These are phyloP conservation scores for Solanum habrochaites DNA, from an alignment of 257 asterid genomes.

Conservation along the genomic window DNA sequence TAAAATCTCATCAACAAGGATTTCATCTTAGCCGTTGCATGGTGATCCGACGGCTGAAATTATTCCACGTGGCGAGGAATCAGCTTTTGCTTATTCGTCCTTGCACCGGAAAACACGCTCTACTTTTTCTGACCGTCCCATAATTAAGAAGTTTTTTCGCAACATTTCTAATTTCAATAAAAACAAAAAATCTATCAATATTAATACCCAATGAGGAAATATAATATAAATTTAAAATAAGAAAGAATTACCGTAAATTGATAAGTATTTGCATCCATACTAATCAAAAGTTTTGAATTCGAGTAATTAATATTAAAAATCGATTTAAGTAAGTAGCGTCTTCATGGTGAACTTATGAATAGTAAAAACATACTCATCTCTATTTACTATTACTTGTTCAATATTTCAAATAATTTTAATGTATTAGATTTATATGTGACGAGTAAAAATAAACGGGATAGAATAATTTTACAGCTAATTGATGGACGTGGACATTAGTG, in stretches of 20 bases:
- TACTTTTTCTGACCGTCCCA: slow-evolving; percentile 11
- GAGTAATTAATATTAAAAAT: background rate
- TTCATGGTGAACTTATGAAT: accelerated
- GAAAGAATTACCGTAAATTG: background rate
- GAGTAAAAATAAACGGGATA: background rate
- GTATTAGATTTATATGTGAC: accelerated
- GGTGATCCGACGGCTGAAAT: background rate
- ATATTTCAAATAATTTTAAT: no score
- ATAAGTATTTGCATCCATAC: accelerated
- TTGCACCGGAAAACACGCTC: slow-evolving; percentile 85
- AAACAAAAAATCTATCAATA: slow-evolving; percentile 15
- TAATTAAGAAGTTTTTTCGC: background rate
- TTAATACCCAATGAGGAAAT: slow-evolving; percentile 45
- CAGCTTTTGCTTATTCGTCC: slow-evolving; percentile 61
- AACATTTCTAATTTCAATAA: slow-evolving; percentile 1
- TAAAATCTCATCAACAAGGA: slow-evolving; percentile 16
- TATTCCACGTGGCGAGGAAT: slow-evolving; percentile 31
- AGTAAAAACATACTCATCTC: background rate
- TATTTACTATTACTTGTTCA: accelerated
- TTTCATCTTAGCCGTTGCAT: slow-evolving; percentile 33
- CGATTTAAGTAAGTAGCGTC: background rate
- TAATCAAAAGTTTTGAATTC: background rate
- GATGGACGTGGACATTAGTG: slow-evolving; percentile 18
- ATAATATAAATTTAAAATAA: slow-evolving; percentile 11
- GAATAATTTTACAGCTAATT: slow-evolving; percentile 10